Percentiles rank a stretch among this genome's conserved stretches.
These are phyloP conservation scores for Epicoccum nigrum DNA, from an alignment of 2,329 filamentous ascomycete species.

Conservation along the genomic window DNA sequence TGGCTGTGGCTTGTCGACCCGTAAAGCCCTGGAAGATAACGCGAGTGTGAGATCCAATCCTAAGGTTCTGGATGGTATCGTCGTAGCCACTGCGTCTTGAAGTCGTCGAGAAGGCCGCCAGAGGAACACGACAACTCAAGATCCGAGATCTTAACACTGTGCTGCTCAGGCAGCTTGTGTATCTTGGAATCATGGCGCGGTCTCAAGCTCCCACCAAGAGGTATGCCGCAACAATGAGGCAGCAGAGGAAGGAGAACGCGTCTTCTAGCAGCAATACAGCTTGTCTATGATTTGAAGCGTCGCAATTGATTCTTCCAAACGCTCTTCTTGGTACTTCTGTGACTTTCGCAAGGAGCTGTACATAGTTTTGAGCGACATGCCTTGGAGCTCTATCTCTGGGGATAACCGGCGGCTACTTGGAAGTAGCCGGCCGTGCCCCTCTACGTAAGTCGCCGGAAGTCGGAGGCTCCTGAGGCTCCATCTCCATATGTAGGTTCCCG, in stretches of 20 bases:
- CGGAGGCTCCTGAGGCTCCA: conserved; percentile 6
- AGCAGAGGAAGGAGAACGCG: neutral
- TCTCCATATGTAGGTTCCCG: conserved; percentile 4
- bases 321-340: neutral
- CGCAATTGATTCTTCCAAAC: conserved; percentile 5
- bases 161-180: conserved; percentile 18
- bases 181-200: conserved; percentile 16
- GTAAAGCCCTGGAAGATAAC: conserved; percentile 77
- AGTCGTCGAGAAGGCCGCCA: conserved; percentile 38
- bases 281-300: neutral
- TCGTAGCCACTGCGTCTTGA: conserved; percentile 55
- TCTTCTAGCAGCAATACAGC: conserved; percentile 3
- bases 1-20: conserved; percentile 71
- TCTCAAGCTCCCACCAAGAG: neutral
- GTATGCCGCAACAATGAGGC: neutral
- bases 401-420: conserved; percentile 21
- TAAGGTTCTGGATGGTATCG: conserved; percentile 69
- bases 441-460: conserved; percentile 6
- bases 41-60: conserved; percentile 68
- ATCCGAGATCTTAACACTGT: conserved; percentile 4
- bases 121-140: conserved; percentile 11
- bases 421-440: conserved; percentile 9
- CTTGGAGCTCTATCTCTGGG: conserved; percentile 2
- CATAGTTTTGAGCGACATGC: conserved; percentile 11
- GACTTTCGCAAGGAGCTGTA: conserved; percentile 6